Evolutionary conservation across 352 stramenopile species (phyloP).

Genomic region (Globisporangium cystogenes): DNA sequence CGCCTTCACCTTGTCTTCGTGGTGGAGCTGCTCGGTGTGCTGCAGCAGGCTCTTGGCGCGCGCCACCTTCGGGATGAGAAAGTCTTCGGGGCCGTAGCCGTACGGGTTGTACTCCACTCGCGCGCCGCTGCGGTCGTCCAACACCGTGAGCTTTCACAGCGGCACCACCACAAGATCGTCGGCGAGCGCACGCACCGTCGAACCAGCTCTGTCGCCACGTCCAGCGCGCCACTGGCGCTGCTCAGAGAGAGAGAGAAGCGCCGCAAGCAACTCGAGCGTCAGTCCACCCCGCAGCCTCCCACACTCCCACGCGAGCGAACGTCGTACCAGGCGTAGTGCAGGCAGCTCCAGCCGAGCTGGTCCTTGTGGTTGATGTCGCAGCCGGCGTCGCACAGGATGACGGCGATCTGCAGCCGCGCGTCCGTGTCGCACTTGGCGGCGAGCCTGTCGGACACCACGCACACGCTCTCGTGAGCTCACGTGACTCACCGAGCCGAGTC

Average conservation of each 20-base stretch:
- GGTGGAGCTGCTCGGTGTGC: constrained; percentile 82
- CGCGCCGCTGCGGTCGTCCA: constrained; percentile 26
- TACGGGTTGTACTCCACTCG: constrained; percentile 80
- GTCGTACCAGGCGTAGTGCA: constrained; percentile 81
- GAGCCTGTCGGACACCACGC: constrained; percentile 26
- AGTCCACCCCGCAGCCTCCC: background rate
- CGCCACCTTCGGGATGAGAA: constrained; percentile 74
- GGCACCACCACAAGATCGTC: background rate
- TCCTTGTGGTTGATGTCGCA: constrained; percentile 86
- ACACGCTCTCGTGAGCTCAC: background rate
- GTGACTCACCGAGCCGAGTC: background rate
- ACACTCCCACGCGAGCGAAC: background rate
- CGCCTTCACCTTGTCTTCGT: constrained; percentile 71
- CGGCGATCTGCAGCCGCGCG: constrained; percentile 67
- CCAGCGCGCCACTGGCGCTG: constrained; percentile 62
- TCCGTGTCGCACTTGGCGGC: constrained; percentile 80
- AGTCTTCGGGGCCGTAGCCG: constrained; percentile 81
- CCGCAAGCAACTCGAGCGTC: background rate
- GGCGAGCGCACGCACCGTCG: constrained; percentile 24
- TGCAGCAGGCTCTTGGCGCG: constrained; percentile 81
- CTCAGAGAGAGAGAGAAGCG: constrained; percentile 1
- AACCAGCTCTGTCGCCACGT: constrained; percentile 73
- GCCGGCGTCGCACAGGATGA: constrained; percentile 80
- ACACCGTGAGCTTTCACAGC: background rate
- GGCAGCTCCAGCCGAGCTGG: constrained; percentile 77